Evolutionary conservation across 257 asterid species (phyloP), one percentile per base, ranked within the genome.

Genomic region (Mentha longifolia): DNA sequence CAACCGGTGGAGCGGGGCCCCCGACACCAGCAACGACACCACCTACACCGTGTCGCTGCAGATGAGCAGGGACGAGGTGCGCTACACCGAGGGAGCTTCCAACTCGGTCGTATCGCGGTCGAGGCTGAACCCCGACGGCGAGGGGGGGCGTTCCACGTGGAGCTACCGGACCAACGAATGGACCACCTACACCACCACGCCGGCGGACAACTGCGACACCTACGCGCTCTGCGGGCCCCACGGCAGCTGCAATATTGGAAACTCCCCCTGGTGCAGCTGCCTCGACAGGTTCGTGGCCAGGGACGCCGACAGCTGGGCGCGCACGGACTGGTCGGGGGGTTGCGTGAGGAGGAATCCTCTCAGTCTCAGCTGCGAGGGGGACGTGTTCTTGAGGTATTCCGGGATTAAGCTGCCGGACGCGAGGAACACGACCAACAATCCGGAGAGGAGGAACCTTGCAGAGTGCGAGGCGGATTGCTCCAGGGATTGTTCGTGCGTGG

Each of bases 331-430:
- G 60, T 59, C 51, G 2, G 57, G 3, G 17, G 75, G 75, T 7
- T 71, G 76, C 42, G 42, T 60, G 1, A 13, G 61, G 17, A 60
- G 69, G 62, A 46, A 2, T 5, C 14, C 45, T 0, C 12, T 71
- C 16, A 49, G 5, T 0, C 12, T 71, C 16, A 49, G 5, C 10
- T 71, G 76, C 9, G 0, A 0, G 9, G 76, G 43, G 0, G 76
- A 71, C 33, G 50, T 17, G 13, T 71, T 71, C 9, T 61, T 71
- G 63, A 61, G 33, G 11, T 71, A 71, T 17, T 9, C 76, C 0
- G 62, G 55, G 15, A 35, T 71, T 1, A 61, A 71, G 2, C 2
- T 71, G 28, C 76, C 76, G 0, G 76, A 71, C 2, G 16, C 55
- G 0, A 6, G 13, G 7, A 60, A 60, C 31, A 12, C 69, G 0